A percentile compares a stretch with the other conserved stretches of the same genome.
Evolutionary conservation across 2,329 filamentous ascomycete genomes (phyloP).

Genomic region (Xylaria sp.): DNA sequence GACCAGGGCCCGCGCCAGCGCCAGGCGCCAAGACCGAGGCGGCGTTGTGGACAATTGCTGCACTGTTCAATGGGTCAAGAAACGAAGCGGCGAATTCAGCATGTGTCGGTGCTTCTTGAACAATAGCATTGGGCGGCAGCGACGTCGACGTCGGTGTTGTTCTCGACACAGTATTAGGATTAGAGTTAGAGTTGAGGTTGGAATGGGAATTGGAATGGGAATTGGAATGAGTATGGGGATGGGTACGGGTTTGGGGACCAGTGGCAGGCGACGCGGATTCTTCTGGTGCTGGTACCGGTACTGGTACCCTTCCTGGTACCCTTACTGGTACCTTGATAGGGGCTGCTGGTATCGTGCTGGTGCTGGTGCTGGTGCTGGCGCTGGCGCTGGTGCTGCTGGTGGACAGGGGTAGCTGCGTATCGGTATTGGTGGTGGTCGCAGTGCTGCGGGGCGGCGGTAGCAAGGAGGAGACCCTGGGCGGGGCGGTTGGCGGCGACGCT

Average conservation of each 20-base stretch:
- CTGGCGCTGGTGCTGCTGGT: background rate
- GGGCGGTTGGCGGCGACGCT: constrained; percentile 14
- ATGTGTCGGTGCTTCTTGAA: constrained; percentile 19
- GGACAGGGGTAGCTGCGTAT: constrained; percentile 20
- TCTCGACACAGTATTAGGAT: constrained; percentile 10
- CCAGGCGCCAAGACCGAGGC: constrained; percentile 12
- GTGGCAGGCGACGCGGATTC: background rate
- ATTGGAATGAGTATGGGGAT: background rate
- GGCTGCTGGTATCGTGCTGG: constrained; percentile 11
- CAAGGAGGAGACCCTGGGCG: constrained; percentile 29
- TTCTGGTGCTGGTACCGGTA: background rate
- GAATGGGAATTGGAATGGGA: constrained; percentile 5
- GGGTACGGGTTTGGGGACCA: background rate
- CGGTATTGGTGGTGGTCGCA: constrained; percentile 15
- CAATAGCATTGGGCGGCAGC: constrained; percentile 19
- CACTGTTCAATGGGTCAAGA: constrained; percentile 27
- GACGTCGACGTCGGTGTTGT: constrained; percentile 19
- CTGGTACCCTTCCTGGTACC: background rate
- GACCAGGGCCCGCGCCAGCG: constrained; percentile 11
- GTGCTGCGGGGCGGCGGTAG: constrained; percentile 28
- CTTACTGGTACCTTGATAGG: constrained; percentile 12
- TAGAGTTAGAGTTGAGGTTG: background rate
- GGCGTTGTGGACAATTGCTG: background rate
- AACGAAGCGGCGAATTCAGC: constrained; percentile 27
- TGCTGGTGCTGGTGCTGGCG: background rate